Evolutionary conservation across 2,329 filamentous ascomycete genomes (phyloP).

Genomic region (Calonectria ilicicola): DNA sequence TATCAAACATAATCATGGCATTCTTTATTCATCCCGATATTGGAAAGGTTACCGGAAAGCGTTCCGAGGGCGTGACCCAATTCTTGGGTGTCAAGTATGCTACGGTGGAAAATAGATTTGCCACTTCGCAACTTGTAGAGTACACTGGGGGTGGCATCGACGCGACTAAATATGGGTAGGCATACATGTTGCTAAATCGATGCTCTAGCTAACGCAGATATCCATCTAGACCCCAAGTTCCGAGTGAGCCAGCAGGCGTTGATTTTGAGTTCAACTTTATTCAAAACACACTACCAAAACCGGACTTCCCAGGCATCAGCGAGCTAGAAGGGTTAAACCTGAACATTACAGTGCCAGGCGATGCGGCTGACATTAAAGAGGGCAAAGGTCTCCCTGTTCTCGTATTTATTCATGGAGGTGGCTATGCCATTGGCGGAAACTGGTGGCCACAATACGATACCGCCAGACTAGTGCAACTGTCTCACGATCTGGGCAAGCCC

Average conservation of each 20-base stretch:
- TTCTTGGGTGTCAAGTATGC: background rate
- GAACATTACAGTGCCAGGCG: background rate
- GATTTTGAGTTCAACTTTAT: background rate
- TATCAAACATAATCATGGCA: background rate
- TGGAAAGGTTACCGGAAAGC: background rate
- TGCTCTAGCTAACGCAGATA: background rate
- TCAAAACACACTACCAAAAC: background rate
- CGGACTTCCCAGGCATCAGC: background rate
- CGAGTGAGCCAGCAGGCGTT: background rate
- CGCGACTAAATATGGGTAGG: background rate
- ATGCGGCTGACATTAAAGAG: background rate
- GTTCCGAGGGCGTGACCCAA: background rate
- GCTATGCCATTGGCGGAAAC: background rate
- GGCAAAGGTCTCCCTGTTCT: background rate
- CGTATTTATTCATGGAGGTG: background rate
- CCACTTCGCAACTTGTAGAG: background rate
- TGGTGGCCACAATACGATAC: background rate
- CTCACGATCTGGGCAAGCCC: background rate
- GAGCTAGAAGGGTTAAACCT: background rate
- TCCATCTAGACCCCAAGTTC: background rate
- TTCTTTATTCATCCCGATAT: background rate
- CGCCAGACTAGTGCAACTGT: background rate
- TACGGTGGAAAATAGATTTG: background rate
- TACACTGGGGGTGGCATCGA: background rate
- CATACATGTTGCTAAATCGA: background rate